Percentiles rank a stretch among this genome's conserved stretches.
Evolutionary conservation across 2,329 filamentous ascomycete species (phyloP).

Genomic region (Drechmeria coniospora): DNA sequence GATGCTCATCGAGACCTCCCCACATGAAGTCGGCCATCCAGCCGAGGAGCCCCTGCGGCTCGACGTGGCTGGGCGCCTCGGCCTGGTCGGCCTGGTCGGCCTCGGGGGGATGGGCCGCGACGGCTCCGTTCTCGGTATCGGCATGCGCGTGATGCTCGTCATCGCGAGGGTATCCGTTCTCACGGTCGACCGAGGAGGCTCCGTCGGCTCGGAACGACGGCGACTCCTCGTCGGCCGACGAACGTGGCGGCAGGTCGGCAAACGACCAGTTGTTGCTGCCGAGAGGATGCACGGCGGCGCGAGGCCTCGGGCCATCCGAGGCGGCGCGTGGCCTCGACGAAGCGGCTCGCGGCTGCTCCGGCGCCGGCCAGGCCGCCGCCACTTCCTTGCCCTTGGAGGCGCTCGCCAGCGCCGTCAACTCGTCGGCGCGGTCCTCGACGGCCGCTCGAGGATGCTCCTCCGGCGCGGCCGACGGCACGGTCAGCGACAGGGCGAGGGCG

Average conservation of each 20-base stretch:
- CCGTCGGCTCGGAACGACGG: neutral
- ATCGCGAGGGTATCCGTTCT: too few species aligned
- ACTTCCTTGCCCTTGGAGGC: slow-evolving; percentile 15
- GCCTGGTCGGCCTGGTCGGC: too few species aligned
- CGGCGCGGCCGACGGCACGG: too few species aligned
- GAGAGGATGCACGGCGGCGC: slow-evolving; percentile 31
- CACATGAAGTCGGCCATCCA: slow-evolving; percentile 45
- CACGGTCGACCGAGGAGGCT: neutral
- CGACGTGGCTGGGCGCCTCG: slow-evolving; percentile 5
- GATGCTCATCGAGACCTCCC: slow-evolving; percentile 28
- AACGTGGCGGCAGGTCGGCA: slow-evolving; percentile 19
- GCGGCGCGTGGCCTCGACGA: slow-evolving; percentile 32
- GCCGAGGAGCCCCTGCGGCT: slow-evolving; percentile 12
- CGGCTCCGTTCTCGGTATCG: too few species aligned
- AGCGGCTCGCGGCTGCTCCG: slow-evolving; percentile 5
- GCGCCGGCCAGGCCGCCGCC: slow-evolving; percentile 4
- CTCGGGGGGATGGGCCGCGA: too few species aligned
- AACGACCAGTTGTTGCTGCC: slow-evolving; percentile 50
- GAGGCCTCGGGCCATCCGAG: slow-evolving; percentile 38
- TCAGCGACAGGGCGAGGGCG: neutral
- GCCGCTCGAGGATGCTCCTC: too few species aligned
- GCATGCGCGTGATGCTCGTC: slow-evolving; percentile 1
- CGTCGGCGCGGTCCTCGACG: too few species aligned
- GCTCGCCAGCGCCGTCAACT: too few species aligned
- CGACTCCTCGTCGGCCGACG: slow-evolving; percentile 2